A percentile compares a stretch with the other conserved stretches of the same genome.
Evolutionary conservation across 2,329 filamentous ascomycete genomes (phyloP).

Genomic region (Trichoderma brevicompactum): DNA sequence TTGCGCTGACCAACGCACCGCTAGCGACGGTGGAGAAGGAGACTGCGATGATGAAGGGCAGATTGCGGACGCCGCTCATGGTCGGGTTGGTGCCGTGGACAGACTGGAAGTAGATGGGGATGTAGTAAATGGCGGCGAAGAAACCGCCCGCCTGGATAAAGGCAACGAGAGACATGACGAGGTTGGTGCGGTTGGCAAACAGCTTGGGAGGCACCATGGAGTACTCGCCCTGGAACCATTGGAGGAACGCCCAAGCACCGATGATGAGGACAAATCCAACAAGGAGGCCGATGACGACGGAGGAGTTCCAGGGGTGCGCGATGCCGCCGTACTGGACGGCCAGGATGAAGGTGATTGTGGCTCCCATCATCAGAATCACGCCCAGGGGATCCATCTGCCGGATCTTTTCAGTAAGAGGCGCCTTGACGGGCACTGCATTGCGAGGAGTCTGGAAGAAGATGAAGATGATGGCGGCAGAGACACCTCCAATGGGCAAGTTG

Average conservation of each 20-base stretch:
- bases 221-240: conserved; percentile 51
- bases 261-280: conserved; percentile 46
- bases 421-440: conserved; percentile 44
- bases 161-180: conserved; percentile 44
- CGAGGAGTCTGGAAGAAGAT: conserved; percentile 50
- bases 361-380: conserved; percentile 50
- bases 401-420: conserved; percentile 49
- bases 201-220: conserved; percentile 50
- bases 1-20: conserved; percentile 46
- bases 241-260: conserved; percentile 42
- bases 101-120: conserved; percentile 53
- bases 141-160: conserved; percentile 51
- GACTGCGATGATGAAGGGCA: conserved; percentile 52
- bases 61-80: conserved; percentile 49
- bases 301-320: conserved; percentile 48
- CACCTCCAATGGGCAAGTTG: conserved; percentile 44
- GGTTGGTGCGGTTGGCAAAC: conserved; percentile 46
- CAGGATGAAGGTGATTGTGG: conserved; percentile 50
- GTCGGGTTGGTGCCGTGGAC: conserved; percentile 48
- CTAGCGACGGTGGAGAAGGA: conserved; percentile 48
- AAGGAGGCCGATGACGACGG: conserved; percentile 49
- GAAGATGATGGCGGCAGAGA: conserved; percentile 44
- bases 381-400: conserved; percentile 55
- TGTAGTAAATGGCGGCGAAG: conserved; percentile 52
- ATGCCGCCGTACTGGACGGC: conserved; percentile 55